Evolutionary conservation across 1,284 basidiomycete species (phyloP).

Genomic region (Tilletia walkeri): DNA sequence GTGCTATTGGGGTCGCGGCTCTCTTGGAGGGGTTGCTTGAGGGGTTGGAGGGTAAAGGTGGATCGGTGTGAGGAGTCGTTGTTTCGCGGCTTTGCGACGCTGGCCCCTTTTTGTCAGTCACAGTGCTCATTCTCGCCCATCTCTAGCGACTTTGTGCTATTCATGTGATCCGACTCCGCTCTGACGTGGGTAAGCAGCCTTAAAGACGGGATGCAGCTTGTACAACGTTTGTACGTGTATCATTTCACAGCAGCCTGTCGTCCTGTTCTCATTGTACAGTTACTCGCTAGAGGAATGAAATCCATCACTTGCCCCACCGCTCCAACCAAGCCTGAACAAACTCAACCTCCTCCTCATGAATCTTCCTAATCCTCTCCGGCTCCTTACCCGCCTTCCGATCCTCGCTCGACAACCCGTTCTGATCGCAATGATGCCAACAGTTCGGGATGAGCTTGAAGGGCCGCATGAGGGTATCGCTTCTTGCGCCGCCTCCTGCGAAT

Average conservation of each 20-base stretch:
- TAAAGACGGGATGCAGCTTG: too few species aligned
- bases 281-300: too few species aligned
- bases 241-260: too few species aligned
- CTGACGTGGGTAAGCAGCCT: too few species aligned
- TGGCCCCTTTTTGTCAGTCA: too few species aligned
- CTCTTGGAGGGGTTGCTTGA: slow-evolving; percentile 53
- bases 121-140: too few species aligned
- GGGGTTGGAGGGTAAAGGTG: slow-evolving; percentile 20
- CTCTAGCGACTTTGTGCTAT: too few species aligned
- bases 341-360: slow-evolving; percentile 75
- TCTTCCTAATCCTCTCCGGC: slow-evolving; percentile 73
- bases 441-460: slow-evolving; percentile 85
- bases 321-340: slow-evolving; percentile 82
- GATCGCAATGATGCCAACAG: slow-evolving; percentile 44
- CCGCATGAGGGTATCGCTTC: slow-evolving; percentile 69
- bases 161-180: too few species aligned
- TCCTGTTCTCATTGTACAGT: not conserved
- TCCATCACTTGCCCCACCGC: slow-evolving; percentile 56
- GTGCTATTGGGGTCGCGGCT: slow-evolving; percentile 62
- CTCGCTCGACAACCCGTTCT: slow-evolving; percentile 58
- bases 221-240: too few species aligned
- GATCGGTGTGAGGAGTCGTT: not conserved
- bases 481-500: slow-evolving; percentile 64
- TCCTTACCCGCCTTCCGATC: slow-evolving; percentile 59
- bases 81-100: too few species aligned